Base-by-base conservation (phyloP, 2,329 filamentous ascomycete genomes). In the Plectosphaerella sp. region DNA sequence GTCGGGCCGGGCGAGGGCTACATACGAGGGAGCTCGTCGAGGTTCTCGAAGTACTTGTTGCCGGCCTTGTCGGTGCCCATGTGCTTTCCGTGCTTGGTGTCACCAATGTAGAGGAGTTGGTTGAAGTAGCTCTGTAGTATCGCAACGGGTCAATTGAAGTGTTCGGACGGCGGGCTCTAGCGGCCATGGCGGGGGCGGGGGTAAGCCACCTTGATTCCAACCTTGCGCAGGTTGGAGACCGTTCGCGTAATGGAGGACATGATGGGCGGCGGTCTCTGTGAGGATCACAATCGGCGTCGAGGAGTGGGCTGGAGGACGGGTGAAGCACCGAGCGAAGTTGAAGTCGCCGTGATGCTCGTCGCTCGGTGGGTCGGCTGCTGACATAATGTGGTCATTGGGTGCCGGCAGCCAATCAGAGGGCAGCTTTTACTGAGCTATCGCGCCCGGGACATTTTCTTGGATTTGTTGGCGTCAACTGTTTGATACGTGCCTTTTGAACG, bases 41-140 rank as follows among this genome's bases (percentile, higher is more conserved):
- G 73, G 78, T 99, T 97, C 81, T 99, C 94, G 71, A 84, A 99
- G 81, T 82, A 99, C 77, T 96, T 97, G 84, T 99, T 99, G 72
- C 94, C 95, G 69, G 86, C 95, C 71, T 86, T 84, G 77, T 99
- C 94, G 65, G 76, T 82, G 63, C 87, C 94, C 60, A 99, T 83
- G 61, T 96, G 79, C 43, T 83, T 85, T 65, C 94, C 95, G 67
- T 88, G 86, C 78, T 99, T 99, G 73, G 94, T 99, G 75, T 99
- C 94, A 77, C 93, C 80, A 58, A 83, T 82, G 62, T 83, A 80
- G 79, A 93, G 86, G 82, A 97, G 82, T 79, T 97, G 94, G 74
- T 89, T 88, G 74, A 84, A 88, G 80, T 87, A 94, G 72, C 96
- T 88, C 91, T 96, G 67, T 62, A 15, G 22, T n/a, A 15, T 25